phyloP scores from a whole-genome alignment of 1,284 basidiomycete species.

The Marasmius tenuissimus region DNA sequence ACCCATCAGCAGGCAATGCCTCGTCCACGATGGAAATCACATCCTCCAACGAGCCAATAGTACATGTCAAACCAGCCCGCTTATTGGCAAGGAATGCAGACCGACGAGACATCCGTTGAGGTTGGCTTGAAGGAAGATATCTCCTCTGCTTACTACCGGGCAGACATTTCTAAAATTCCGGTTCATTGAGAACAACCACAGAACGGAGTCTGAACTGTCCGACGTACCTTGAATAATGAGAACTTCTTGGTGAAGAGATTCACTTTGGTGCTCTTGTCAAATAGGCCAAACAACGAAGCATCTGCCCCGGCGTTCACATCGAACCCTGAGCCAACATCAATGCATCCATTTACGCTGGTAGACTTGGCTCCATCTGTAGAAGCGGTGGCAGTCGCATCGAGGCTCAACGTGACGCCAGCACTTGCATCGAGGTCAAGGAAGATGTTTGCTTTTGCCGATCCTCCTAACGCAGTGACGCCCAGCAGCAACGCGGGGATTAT shows the following conservation, averaged over 20 bases:
- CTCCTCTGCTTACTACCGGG: background rate
- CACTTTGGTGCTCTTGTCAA: constrained; percentile 8
- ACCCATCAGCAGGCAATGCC: background rate
- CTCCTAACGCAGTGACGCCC: constrained; percentile 36
- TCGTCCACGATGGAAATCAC: background rate
- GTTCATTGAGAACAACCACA: background rate
- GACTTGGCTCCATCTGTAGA: background rate
- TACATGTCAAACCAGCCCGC: background rate
- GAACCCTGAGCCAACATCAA: background rate
- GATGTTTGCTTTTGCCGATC: constrained; percentile 31
- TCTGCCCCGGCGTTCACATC: constrained; percentile 14
- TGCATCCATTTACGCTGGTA: background rate
- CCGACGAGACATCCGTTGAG: background rate
- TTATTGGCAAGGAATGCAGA: background rate
- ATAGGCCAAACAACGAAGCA: constrained; percentile 10
- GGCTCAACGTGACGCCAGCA: constrained; percentile 27
- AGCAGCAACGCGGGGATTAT: constrained; percentile 41
- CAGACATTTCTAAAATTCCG: background rate
- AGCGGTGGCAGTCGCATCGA: constrained; percentile 19
- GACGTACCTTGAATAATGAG: constrained; percentile 4
- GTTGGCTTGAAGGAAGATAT: background rate
- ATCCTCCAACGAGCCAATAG: background rate
- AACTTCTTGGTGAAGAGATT: constrained; percentile 11
- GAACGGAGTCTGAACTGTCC: background rate
- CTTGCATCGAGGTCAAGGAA: constrained; percentile 39